phyloP scores from a whole-genome alignment of 2,329 filamentous ascomycete genomes.

The Aspergillus latus region DNA sequence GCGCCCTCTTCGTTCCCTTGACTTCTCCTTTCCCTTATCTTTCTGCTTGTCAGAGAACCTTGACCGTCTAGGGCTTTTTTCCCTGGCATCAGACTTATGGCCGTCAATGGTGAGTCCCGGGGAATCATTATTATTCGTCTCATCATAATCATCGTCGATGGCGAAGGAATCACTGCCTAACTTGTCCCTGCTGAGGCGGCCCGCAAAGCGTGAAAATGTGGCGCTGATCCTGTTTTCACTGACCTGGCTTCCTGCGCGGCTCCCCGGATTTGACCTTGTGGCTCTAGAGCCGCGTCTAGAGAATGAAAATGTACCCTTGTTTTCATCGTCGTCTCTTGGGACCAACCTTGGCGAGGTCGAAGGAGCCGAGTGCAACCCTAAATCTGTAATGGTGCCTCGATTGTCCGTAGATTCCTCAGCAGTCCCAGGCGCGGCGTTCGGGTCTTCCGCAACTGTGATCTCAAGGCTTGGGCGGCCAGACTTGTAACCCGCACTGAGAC shows the following conservation, averaged over 20 bases:
- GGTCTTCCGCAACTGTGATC: slow-evolving; percentile 31
- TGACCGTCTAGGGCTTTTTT: slow-evolving; percentile 24
- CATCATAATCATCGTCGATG: slow-evolving; percentile 30
- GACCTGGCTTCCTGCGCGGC: slow-evolving; percentile 37
- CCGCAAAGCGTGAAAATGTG: slow-evolving; percentile 38
- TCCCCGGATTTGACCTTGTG: slow-evolving; percentile 34
- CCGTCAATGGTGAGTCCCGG: slow-evolving; percentile 16
- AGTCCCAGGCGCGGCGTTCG: slow-evolving; percentile 12
- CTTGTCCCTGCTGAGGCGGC: slow-evolving; percentile 33
- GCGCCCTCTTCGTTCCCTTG: slow-evolving; percentile 36
- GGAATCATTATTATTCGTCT: slow-evolving; percentile 25
- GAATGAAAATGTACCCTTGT: slow-evolving; percentile 25
- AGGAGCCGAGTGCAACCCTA: slow-evolving; percentile 25
- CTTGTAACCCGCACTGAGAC: slow-evolving; percentile 22
- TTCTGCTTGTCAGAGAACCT: slow-evolving; percentile 25
- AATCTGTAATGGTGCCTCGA: slow-evolving; percentile 5
- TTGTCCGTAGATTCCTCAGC: not conserved
- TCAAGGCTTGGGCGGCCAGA: slow-evolving; percentile 42
- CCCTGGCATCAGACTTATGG: slow-evolving; percentile 24
- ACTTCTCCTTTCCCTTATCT: slow-evolving; percentile 35
- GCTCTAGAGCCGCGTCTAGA: slow-evolving; percentile 32
- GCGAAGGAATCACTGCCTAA: slow-evolving; percentile 28
- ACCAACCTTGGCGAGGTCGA: slow-evolving; percentile 28
- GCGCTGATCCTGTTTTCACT: slow-evolving; percentile 38
- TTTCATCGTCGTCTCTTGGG: slow-evolving; percentile 28